Conservation (phyloP, 192 early-diverging fungal genomes). For the Backusella macrospora region DNA sequence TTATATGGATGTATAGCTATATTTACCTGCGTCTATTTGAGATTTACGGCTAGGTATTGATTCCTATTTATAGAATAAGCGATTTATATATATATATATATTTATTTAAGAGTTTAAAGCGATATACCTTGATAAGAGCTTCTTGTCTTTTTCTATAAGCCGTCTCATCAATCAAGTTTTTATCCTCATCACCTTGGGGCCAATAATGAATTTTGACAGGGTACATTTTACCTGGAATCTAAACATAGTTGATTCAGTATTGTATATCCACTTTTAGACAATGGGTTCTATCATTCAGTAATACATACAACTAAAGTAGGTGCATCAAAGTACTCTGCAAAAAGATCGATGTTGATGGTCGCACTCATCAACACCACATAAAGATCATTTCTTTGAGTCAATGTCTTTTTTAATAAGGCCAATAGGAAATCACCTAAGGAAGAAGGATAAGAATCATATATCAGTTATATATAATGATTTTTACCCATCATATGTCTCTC, state of each 20-base stretch:
- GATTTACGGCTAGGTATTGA: conserved; percentile 55
- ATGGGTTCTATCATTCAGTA: background rate
- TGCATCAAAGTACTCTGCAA: conserved; percentile 78
- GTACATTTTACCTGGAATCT: conserved; percentile 71
- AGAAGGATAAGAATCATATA: background rate
- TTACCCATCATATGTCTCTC: conserved; percentile 61
- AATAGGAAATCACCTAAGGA: conserved; percentile 80
- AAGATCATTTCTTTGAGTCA: conserved; percentile 61
- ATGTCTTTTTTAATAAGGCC: conserved; percentile 68
- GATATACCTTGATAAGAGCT: conserved; percentile 39
- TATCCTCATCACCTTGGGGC: conserved; percentile 56
- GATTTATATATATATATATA: too few species aligned
- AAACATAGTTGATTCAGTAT: background rate
- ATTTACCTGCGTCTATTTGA: conserved; percentile 53
- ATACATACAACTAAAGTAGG: conserved; percentile 39
- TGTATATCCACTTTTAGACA: background rate
- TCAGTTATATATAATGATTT: background rate
- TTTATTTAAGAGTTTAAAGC: too few species aligned
- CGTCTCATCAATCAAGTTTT: conserved; percentile 57
- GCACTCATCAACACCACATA: conserved; percentile 91
- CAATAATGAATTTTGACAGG: conserved; percentile 64
- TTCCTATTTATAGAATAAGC: conserved; percentile 24
- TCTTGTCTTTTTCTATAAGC: conserved; percentile 46
- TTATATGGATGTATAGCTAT: conserved; percentile 3
- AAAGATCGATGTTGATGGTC: conserved; percentile 80